These are phyloP conservation scores for Antarctomyces pellizariae DNA, from an alignment of 495 filamentous ascomycete species.

Conservation along the genomic window DNA sequence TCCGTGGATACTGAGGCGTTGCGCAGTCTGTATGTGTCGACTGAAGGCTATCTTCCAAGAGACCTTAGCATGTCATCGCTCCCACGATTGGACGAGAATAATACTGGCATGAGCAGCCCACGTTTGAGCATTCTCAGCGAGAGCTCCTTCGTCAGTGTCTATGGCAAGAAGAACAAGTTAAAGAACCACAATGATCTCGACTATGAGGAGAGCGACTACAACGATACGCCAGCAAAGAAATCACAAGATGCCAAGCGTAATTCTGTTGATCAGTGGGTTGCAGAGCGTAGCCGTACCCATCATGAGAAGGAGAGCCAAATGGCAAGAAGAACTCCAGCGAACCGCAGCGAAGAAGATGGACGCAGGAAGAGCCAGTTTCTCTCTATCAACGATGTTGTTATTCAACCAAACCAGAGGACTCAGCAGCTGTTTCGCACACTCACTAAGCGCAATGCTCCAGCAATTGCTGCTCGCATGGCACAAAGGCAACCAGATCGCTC, in stretches of 20 bases:
- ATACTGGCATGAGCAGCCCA: constrained; percentile 28
- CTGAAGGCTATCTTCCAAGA: no score
- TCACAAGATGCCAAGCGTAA: no score
- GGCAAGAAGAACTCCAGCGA: constrained; percentile 2
- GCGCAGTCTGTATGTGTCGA: constrained; percentile 41
- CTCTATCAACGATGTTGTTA: constrained; percentile 20
- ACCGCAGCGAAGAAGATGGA: constrained; percentile 4
- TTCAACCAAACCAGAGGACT: constrained; percentile 19
- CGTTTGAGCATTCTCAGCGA: constrained; percentile 58
- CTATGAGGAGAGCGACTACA: constrained; percentile 2
- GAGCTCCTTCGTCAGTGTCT: constrained; percentile 50
- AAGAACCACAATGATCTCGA: no score
- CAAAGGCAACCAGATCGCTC: background rate
- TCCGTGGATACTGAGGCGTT: constrained; percentile 39
- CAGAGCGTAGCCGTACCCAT: no score
- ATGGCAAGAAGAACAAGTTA: constrained; percentile 21
- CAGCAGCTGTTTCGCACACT: constrained; percentile 14
- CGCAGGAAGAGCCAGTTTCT: constrained; percentile 14
- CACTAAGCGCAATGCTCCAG: constrained; percentile 5
- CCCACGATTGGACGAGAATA: constrained; percentile 14
- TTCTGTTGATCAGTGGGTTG: constrained; percentile 12
- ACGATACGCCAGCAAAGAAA: constrained; percentile 6
- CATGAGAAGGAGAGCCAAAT: constrained; percentile 1
- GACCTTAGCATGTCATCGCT: constrained; percentile 18
- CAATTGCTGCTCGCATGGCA: background rate